Evolutionary conservation across 768 basidiomycete genomes (phyloP).

Genomic region (Suillus placidus): DNA sequence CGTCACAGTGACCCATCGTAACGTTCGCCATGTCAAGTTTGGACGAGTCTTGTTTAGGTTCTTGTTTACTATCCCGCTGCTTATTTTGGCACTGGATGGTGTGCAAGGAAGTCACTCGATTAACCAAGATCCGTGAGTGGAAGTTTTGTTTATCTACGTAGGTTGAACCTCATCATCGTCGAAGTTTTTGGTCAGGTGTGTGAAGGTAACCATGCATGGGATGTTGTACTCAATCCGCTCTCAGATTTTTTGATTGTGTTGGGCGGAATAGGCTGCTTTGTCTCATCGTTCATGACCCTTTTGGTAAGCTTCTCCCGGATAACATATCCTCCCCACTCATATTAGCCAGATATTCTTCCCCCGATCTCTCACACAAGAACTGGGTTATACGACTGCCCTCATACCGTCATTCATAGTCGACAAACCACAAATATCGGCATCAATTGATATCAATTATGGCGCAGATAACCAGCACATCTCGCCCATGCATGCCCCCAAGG

Average conservation of each 20-base stretch:
- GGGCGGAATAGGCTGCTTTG: constrained; percentile 73
- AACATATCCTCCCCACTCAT: background rate
- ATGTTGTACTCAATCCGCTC: constrained; percentile 4
- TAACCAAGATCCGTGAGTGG: constrained; percentile 57
- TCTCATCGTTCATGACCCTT: constrained; percentile 80
- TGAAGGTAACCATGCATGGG: constrained; percentile 3
- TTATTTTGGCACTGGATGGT: constrained; percentile 69
- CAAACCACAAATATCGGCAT: constrained; percentile 32
- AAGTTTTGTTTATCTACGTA: background rate
- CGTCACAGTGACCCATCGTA: constrained; percentile 5
- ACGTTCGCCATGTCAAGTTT: constrained; percentile 42
- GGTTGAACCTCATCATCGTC: background rate
- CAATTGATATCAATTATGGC: constrained; percentile 25
- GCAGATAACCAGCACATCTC: constrained; percentile 13
- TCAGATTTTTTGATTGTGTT: constrained; percentile 72
- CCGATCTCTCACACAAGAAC: constrained; percentile 66
- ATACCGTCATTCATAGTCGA: constrained; percentile 20
- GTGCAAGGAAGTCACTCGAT: constrained; percentile 53
- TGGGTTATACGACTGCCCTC: constrained; percentile 55
- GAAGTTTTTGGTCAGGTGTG: constrained; percentile 65
- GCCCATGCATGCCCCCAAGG: constrained; percentile 28
- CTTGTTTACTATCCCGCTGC: constrained; percentile 67
- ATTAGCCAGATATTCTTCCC: constrained; percentile 71
- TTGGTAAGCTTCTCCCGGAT: constrained; percentile 50
- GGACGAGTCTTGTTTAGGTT: constrained; percentile 78